Percentiles rank a stretch among this genome's conserved stretches.
Evolutionary conservation across 2,329 filamentous ascomycete species (phyloP).

Genomic region (Penicillium sp.): DNA sequence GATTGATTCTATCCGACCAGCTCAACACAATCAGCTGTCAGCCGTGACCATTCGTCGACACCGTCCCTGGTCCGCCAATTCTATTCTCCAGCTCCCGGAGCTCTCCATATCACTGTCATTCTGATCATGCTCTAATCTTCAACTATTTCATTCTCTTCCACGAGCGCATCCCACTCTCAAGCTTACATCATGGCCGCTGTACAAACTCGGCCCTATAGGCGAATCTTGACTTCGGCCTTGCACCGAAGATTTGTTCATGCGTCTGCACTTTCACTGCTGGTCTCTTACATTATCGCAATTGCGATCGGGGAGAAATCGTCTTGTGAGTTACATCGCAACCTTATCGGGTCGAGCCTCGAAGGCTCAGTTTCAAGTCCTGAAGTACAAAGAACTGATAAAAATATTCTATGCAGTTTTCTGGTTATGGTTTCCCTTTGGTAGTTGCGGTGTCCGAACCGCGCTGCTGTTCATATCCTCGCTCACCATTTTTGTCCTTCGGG

Average conservation of each 20-base stretch:
- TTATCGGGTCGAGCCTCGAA: background rate
- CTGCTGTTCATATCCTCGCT: constrained; percentile 75
- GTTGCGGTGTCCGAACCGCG: constrained; percentile 68
- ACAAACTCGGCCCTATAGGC: constrained; percentile 63
- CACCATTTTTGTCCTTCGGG: constrained; percentile 77
- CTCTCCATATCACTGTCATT: constrained; percentile 10
- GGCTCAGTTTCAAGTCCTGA: background rate
- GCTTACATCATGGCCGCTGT: constrained; percentile 36
- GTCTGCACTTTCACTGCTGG: constrained; percentile 63
- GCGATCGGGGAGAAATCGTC: constrained; percentile 67
- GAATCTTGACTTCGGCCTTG: constrained; percentile 84
- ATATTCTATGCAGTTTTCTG: constrained; percentile 64
- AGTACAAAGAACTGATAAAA: background rate
- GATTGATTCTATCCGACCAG: constrained; percentile 11
- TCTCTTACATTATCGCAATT: constrained; percentile 72
- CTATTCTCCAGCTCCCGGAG: constrained; percentile 6
- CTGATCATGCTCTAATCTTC: constrained; percentile 23
- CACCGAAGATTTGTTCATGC: constrained; percentile 83
- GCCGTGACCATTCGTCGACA: constrained; percentile 3
- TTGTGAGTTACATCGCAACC: constrained; percentile 51
- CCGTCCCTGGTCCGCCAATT: constrained; percentile 1
- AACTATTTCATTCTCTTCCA: constrained; percentile 14
- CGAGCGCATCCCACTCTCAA: constrained; percentile 24
- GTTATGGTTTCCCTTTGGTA: constrained; percentile 81
- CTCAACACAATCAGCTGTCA: constrained; percentile 7